Evolutionary conservation across 257 asterid genomes (phyloP).

Genomic region (Mitragyna speciosa): DNA sequence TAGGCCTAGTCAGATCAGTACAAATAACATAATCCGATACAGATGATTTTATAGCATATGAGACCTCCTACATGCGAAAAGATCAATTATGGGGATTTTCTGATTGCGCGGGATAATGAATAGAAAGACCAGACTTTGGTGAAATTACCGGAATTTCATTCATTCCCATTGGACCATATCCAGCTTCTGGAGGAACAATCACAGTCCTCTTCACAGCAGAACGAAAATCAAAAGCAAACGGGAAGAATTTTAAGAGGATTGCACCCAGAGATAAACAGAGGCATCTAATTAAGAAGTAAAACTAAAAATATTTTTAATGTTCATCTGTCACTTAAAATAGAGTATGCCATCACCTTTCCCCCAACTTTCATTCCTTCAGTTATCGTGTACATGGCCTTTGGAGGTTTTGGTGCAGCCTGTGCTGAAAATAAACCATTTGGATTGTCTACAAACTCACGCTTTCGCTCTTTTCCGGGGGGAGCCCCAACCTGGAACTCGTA

Average conservation of each 20-base stretch:
- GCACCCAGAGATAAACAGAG: not conserved
- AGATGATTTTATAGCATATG: not conserved
- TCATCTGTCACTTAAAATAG: not conserved
- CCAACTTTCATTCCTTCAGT: conserved; percentile 98
- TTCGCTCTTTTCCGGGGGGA: conserved; percentile 86
- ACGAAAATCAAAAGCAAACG: conserved; percentile 5
- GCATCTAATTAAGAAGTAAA: not conserved
- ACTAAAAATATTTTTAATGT: not conserved
- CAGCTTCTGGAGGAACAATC: conserved; percentile 84
- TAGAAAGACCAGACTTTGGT: conserved; percentile 3
- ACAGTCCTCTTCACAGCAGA: conserved; percentile 67
- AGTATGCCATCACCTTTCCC: conserved; percentile 62
- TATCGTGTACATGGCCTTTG: conserved; percentile 73
- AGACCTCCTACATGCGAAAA: not conserved
- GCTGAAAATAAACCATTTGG: conserved; percentile 95
- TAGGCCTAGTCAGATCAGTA: not conserved
- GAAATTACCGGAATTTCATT: conserved; percentile 84
- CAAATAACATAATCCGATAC: not conserved
- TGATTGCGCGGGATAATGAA: not conserved
- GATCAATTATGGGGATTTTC: not conserved
- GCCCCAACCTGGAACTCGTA: conserved; percentile 93
- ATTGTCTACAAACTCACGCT: conserved; percentile 88
- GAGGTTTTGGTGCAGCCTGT: conserved; percentile 98
- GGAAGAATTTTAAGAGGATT: not conserved
- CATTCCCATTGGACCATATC: conserved; percentile 85